phyloP scores from a whole-genome alignment of 1,139 yeast species.

The Hyphopichia fennica region DNA sequence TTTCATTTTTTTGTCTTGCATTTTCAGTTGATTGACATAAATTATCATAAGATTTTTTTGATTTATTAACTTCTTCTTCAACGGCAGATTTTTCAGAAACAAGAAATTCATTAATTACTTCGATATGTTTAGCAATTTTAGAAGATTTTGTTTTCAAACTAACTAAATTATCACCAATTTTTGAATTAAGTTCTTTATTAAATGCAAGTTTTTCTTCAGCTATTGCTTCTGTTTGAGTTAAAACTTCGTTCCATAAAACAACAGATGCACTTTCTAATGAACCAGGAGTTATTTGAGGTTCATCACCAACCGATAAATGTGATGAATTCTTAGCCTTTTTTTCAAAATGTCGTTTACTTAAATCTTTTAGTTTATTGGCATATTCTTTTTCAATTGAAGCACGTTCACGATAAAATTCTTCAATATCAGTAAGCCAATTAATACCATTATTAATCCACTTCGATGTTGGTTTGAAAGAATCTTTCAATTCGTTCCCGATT shows the following conservation, averaged over 20 bases:
- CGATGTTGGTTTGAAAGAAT: constrained; percentile 72
- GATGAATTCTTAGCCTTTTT: constrained; percentile 74
- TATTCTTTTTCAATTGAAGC: constrained; percentile 83
- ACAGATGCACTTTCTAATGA: constrained; percentile 89
- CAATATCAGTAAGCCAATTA: constrained; percentile 75
- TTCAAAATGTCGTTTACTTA: constrained; percentile 71
- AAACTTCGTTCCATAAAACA: constrained; percentile 91
- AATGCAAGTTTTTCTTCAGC: constrained; percentile 67
- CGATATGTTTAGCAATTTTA: constrained; percentile 56
- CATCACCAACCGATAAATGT: constrained; percentile 81
- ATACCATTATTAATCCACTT: constrained; percentile 77
- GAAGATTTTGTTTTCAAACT: constrained; percentile 56
- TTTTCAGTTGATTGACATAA: constrained; percentile 79
- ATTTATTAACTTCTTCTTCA: constrained; percentile 67
- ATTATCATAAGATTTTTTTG: constrained; percentile 75
- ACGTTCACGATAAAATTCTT: constrained; percentile 80
- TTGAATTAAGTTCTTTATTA: constrained; percentile 59
- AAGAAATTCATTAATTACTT: constrained; percentile 58
- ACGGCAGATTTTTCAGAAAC: constrained; percentile 54
- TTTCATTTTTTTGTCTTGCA: constrained; percentile 71
- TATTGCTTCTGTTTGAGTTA: constrained; percentile 80
- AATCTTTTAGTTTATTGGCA: constrained; percentile 60
- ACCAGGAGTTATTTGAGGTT: constrained; percentile 91
- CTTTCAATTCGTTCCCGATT: constrained; percentile 74
- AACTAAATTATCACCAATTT: constrained; percentile 63